These are phyloP conservation scores for Coniochaeta sp. DNA, from an alignment of 2,329 filamentous ascomycete genomes.

Conservation along the genomic window DNA sequence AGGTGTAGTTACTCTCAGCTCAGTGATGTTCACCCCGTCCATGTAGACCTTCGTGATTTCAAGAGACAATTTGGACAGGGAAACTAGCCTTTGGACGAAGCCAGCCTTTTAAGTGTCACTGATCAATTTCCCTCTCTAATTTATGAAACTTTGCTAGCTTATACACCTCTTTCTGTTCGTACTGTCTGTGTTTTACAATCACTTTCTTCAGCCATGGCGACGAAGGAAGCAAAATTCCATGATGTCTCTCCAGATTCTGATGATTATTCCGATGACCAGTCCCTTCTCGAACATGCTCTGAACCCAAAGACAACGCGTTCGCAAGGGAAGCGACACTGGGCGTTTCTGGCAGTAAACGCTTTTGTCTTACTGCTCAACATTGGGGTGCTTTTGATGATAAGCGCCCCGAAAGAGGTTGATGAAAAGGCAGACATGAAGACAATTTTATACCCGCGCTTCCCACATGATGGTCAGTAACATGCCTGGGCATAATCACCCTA, in stretches of 20 bases:
- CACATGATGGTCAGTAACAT: too few relatives aligned
- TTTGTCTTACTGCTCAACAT: background rate
- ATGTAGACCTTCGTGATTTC: too few relatives aligned
- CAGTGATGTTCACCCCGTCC: too few relatives aligned
- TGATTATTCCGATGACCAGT: background rate
- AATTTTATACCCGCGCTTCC: too few relatives aligned
- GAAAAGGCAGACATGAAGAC: background rate
- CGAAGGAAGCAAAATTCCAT: background rate
- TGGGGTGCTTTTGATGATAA: background rate
- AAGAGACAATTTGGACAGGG: too few relatives aligned
- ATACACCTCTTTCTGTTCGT: too few relatives aligned
- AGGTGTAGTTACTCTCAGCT: too few relatives aligned
- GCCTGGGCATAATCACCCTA: too few relatives aligned
- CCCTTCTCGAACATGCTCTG: background rate
- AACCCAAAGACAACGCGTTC: background rate
- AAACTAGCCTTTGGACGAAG: too few relatives aligned
- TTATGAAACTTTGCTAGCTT: too few relatives aligned
- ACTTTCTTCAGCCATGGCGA: background rate
- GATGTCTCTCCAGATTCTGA: background rate
- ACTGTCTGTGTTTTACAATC: background rate
- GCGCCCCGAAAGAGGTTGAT: background rate
- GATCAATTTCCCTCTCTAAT: too few relatives aligned
- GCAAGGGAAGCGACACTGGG: background rate
- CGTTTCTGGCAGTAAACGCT: background rate
- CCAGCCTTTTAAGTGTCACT: too few relatives aligned